These are phyloP conservation scores for Mycosphaerelloides madeirae DNA, from an alignment of 2,329 filamentous ascomycete species.

Conservation along the genomic window DNA sequence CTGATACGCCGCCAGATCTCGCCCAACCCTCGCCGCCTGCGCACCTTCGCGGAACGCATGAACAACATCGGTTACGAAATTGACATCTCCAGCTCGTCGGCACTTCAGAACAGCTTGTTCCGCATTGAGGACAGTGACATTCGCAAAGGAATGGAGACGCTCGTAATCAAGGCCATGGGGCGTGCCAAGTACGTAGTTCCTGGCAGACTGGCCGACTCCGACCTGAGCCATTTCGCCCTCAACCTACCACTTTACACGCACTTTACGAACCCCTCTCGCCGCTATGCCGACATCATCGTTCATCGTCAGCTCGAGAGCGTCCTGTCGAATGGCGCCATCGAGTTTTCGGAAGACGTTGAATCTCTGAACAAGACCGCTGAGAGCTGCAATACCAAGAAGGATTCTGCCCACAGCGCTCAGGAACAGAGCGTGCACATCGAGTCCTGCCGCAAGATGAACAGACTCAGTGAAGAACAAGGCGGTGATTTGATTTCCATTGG, in stretches of 20 bases:
- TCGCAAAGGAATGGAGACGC: constrained; percentile 95
- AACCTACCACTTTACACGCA: constrained; percentile 95
- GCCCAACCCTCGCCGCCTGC: constrained; percentile 81
- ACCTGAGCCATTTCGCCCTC: constrained; percentile 83
- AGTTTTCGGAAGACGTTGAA: constrained; percentile 87
- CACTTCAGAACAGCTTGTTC: constrained; percentile 91
- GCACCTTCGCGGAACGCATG: constrained; percentile 92
- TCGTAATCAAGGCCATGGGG: constrained; percentile 91
- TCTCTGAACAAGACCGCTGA: constrained; percentile 86
- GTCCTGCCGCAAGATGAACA: constrained; percentile 93
- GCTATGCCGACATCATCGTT: constrained; percentile 91
- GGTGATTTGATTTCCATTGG: constrained; percentile 93
- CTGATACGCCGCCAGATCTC: constrained; percentile 80
- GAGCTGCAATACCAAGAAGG: constrained; percentile 97
- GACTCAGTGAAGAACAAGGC: constrained; percentile 76
- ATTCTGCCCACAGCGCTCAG: constrained; percentile 93
- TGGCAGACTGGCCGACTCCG: constrained; percentile 68
- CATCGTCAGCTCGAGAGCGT: constrained; percentile 90
- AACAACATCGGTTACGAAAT: constrained; percentile 83
- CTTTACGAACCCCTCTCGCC: constrained; percentile 90
- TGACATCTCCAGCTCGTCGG: constrained; percentile 82
- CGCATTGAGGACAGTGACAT: constrained; percentile 82
- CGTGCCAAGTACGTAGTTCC: constrained; percentile 92
- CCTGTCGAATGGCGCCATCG: constrained; percentile 72
- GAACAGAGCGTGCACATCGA: constrained; percentile 99